Evolutionary conservation across 1,284 basidiomycete genomes (phyloP).

Genomic region (Puccinia horiana): DNA sequence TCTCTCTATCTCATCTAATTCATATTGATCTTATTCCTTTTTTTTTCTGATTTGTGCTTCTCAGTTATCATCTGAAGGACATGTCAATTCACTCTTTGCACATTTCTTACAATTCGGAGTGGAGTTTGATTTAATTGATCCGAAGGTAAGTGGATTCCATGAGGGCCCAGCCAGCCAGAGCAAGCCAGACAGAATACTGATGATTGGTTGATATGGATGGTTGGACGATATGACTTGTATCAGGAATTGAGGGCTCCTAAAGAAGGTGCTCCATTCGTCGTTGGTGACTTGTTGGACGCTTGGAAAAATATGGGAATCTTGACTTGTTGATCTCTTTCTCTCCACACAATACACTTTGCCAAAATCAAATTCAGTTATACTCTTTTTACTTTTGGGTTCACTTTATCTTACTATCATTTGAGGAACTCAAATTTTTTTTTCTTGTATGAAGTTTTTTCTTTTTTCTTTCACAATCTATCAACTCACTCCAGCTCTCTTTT

Average conservation of each 20-base stretch:
- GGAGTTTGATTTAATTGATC: constrained; percentile 48
- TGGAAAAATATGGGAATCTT: constrained; percentile 49
- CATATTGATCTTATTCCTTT: background rate
- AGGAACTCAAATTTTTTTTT: no score
- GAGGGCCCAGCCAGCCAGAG: background rate
- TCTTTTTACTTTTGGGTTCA: no score
- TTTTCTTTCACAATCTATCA: no score
- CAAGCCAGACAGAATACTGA: background rate
- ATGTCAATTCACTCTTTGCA: constrained; percentile 47
- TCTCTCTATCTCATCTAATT: background rate
- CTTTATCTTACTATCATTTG: no score
- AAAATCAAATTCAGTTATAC: background rate
- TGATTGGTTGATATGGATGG: background rate
- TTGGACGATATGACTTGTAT: background rate
- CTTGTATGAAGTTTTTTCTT: no score
- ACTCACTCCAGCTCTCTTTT: no score
- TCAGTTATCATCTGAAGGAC: constrained; percentile 48
- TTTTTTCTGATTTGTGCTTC: no score
- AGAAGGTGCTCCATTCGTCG: constrained; percentile 46
- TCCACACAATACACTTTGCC: background rate
- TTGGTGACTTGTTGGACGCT: constrained; percentile 46
- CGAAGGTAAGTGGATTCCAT: constrained; percentile 18
- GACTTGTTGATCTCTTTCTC: constrained; percentile 8
- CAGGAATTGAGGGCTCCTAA: constrained; percentile 47
- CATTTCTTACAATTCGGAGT: constrained; percentile 49